Base-by-base conservation (phyloP, 1,284 basidiomycete genomes). In the Pisolithus thermaeus region DNA sequence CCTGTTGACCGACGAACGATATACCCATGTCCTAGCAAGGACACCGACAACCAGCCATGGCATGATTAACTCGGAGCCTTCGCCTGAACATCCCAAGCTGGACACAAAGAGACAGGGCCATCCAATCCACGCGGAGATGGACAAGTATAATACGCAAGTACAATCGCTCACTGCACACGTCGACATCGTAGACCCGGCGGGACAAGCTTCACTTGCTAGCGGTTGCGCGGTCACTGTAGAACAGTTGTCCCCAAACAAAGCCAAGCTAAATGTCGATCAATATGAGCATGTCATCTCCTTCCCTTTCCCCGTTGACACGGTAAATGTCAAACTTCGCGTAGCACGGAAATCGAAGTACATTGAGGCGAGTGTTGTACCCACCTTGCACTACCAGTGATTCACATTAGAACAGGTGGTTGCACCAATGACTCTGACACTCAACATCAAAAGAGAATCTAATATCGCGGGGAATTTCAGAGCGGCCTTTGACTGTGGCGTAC, bases 271-370 rank as follows among this genome's bases (percentile, higher is more conserved):
- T 38, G 51, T 67, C 3, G 60, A 49, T 41, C 49, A 48, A 18
- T 54, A 63, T 37, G 25, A 38, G 8, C 53, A 64, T 48, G 45
- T 25, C 18, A 32, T 63, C 9, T 1, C 6, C 8, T 65, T 68
- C 22, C 66, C 63, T 16, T 47, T 67, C 43, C 72, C 73, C 3
- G 61, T 79, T 12, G 59, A 69, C 36, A 60, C 59, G 8, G 49
- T 49, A n/a, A 62, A 61, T 20, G 47, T 60, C 2, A 78, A 67
- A 56, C 51, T 75, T 3, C 70, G 75, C 7, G 59, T 81, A 28
- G 79, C 78, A 7, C 71, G 80, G 28, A 76, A 74, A 55, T 81
- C 78, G 4, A 67, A 60, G 18, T 81, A 75, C 53, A 67, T 81
- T 9, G 78, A 83, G 67, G 80, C 80, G 37, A 14, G 67, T 52